Evolutionary conservation across 768 basidiomycete species (phyloP).

Genomic region (Russula abietina): DNA sequence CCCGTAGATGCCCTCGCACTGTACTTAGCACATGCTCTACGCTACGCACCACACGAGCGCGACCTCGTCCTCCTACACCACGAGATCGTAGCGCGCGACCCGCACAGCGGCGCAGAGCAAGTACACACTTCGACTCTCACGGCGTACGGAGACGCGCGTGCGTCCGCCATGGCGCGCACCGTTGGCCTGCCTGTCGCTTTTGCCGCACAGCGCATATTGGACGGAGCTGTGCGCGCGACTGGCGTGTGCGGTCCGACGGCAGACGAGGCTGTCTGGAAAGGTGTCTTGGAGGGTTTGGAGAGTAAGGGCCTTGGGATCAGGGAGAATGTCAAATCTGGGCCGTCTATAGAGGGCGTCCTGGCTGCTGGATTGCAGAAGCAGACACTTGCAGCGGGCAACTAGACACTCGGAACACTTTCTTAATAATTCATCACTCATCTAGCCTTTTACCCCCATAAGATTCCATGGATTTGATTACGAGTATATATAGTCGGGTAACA

Average conservation of each 20-base stretch:
- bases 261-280: constrained; percentile 50
- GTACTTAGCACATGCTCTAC: constrained; percentile 64
- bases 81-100: constrained; percentile 55
- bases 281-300: constrained; percentile 57
- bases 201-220: constrained; percentile 64
- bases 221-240: constrained; percentile 43
- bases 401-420: neutral
- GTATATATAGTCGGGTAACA: neutral
- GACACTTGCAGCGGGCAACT: neutral
- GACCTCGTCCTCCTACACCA: constrained; percentile 87
- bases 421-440: neutral
- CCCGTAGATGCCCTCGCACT: constrained; percentile 73
- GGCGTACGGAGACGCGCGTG: constrained; percentile 49
- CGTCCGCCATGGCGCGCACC: constrained; percentile 85
- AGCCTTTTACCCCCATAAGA: too few species aligned
- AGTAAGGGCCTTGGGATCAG: constrained; percentile 39
- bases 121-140: constrained; percentile 64
- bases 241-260: constrained; percentile 69
- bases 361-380: constrained; percentile 17
- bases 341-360: constrained; percentile 37
- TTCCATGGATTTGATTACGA: neutral
- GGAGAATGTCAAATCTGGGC: constrained; percentile 36
- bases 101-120: constrained; percentile 33
- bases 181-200: constrained; percentile 87
- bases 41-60: constrained; percentile 63